Base-by-base conservation (phyloP, 371 early-diverging fungal genomes). In the Mortierella sp. region DNA sequence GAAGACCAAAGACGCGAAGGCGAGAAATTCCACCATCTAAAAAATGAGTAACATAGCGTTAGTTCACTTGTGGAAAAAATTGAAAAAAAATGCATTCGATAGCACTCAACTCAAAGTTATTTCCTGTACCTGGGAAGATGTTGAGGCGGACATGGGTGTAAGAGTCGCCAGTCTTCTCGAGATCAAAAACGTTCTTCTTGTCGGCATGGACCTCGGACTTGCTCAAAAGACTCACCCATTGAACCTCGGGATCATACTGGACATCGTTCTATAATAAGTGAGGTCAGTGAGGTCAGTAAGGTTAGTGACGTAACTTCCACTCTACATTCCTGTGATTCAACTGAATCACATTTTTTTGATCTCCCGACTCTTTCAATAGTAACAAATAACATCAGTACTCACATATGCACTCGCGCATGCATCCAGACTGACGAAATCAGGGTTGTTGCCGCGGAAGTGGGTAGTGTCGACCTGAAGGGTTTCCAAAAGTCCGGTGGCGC, bases 381-480 rank as follows among this genome's bases (percentile, higher is more conserved):
- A 63, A 63, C 19, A 57, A 72, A n/a, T 19, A 19, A 26, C 6
- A 50, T 38, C 42, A 50, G 1, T 0, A 74, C 84, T 74, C 79
- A 84, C 84, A 38, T 84, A 84, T 84, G 81, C 82, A 44, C 86
- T 86, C 42, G 63, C 70, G 76, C 86, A 86, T 57, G 92, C 95
- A 78, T 95, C 93, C 55, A 96, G 84, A 38, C 91, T 88, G 75
- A 94, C 91, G 48, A 91, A 88, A 73, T 93, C 92, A 31, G 97
- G 97, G 85, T 90, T 95, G 90, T 96, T 96, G 78, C 97, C 97
- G 73, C 94, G 92, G 89, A 94, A 96, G 74, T 94, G 92, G 60
- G 92, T 91, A 11, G 97, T 96, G 79, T 97, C 97, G 50, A 98
- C 88, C 75, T 94, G 94, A 60, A 94, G 91, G 83, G 92, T 89